A percentile compares a stretch with the other conserved stretches of the same genome.
These are phyloP conservation scores for Blyttiomyces sp. DNA, from an alignment of 371 early-diverging fungal species.

Conservation along the genomic window DNA sequence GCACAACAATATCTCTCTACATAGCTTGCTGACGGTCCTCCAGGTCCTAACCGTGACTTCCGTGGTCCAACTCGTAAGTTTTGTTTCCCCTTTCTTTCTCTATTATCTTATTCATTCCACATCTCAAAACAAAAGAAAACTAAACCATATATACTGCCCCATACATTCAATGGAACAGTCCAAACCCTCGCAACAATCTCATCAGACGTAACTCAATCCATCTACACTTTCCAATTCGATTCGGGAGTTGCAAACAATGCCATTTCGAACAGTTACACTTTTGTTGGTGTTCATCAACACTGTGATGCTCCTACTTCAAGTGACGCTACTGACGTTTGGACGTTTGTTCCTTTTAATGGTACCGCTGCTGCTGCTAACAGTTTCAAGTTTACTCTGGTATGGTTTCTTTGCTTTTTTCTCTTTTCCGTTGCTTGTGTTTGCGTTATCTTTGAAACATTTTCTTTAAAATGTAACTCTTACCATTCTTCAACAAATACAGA, in stretches of 20 bases:
- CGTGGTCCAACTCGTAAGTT: background rate
- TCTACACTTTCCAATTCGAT: slow-evolving; percentile 1
- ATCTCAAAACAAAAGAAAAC: no score
- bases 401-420: no score
- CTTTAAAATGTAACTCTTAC: no score
- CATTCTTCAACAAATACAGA: no score
- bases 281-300: slow-evolving; percentile 4
- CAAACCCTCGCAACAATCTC: background rate
- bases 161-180: no score
- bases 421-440: no score
- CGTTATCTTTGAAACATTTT: no score
- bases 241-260: background rate
- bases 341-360: slow-evolving; percentile 1
- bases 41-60: slow-evolving; percentile 3
- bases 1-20: no score
- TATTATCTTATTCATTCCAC: no score
- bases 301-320: background rate
- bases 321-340: slow-evolving; percentile 5
- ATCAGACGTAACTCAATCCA: background rate
- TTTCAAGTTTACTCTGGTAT: no score
- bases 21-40: slow-evolving; percentile 8
- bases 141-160: no score
- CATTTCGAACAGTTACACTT: background rate
- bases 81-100: no score
- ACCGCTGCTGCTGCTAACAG: background rate